A percentile compares a stretch with the other conserved stretches of the same genome.
These are phyloP conservation scores for Candida nemodendra DNA, from an alignment of 805 yeast genomes.

Conservation along the genomic window DNA sequence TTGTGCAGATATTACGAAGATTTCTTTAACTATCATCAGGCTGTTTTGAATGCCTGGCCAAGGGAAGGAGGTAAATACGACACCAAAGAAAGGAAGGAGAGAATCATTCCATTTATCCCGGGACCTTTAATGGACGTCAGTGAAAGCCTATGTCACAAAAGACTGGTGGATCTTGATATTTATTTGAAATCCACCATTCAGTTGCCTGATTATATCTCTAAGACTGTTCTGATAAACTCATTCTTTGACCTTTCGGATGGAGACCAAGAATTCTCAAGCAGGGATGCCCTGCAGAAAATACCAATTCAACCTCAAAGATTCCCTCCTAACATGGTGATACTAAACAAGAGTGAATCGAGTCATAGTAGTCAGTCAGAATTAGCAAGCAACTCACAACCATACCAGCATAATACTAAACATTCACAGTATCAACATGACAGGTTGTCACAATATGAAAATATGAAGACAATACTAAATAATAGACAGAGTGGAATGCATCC, in stretches of 20 bases:
- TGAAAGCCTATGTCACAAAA: constrained; percentile 58
- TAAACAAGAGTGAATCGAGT: constrained; percentile 21
- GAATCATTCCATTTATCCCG: constrained; percentile 91
- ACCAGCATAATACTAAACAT: constrained; percentile 24
- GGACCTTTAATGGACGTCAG: constrained; percentile 93
- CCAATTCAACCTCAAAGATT: constrained; percentile 29
- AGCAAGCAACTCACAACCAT: constrained; percentile 37
- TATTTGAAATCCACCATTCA: constrained; percentile 55
- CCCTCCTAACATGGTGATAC: constrained; percentile 31
- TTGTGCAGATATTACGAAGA: constrained; percentile 92
- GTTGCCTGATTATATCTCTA: constrained; percentile 75
- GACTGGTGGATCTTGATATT: constrained; percentile 53
- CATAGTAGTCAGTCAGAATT: constrained; percentile 13
- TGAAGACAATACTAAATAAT: constrained; percentile 17
- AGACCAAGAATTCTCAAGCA: constrained; percentile 47
- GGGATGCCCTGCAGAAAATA: constrained; percentile 16
- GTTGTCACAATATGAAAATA: constrained; percentile 47
- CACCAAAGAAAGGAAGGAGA: constrained; percentile 69
- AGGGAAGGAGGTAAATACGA: constrained; percentile 83
- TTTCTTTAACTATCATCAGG: constrained; percentile 90
- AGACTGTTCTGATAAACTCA: constrained; percentile 61
- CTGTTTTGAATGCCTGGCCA: constrained; percentile 78
- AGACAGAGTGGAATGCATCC: constrained; percentile 25
- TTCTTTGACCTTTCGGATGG: constrained; percentile 69
- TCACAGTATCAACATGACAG: constrained; percentile 51